Evolutionary conservation across 2,329 filamentous ascomycete genomes (phyloP), one percentile per base, ranked within the genome.

Genomic region (Remersonia thermophila): DNA sequence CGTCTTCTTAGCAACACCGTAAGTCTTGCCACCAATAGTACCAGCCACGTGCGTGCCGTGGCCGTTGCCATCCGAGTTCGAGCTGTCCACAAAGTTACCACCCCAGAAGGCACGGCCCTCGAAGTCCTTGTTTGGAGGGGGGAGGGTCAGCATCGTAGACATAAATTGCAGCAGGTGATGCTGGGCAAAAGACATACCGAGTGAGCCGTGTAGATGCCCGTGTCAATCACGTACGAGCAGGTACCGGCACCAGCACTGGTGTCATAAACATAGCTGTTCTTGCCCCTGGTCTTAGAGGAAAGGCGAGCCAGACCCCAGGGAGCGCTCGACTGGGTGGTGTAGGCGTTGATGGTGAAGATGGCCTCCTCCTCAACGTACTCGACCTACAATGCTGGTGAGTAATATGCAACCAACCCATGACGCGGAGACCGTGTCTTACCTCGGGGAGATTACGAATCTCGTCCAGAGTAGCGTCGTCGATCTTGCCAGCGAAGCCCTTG

Each of bases 31-130:
- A 37, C 57, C 63, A 40, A 66, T 57, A 30, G 60, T 66, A 39
- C 62, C 65, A 5, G 62, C 54, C 9, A 64, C 59, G 51, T 66
- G 62, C 4, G 63, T 68, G 40, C 64, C 65, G 52, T 67, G 63
- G 40, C 64, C 65, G 42, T 62, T 54, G 39, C 55, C 59, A 41
- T 65, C 62, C 2, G 42, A 45, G 48, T 59, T 51, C 35, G 45
- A 36, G 26, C 44, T 44, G 49, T 59, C 55, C 37, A 38, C 53
- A 37, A 52, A 55, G 57, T 62, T 63, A 42, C 50, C 51, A 13
- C 58, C 48, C 40, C 51, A 60, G 17, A 44, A 51, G n/a, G 64
- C 65, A 27, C 63, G 62, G 38, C 57, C 58, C 13, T 50, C 57
- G 26, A 66, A 66, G 17, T 65, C 39, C 41, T 49, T n/a, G n/a